These are phyloP conservation scores for Nothopassalora personata DNA, from an alignment of 2,329 filamentous ascomycete species.

Conservation along the genomic window DNA sequence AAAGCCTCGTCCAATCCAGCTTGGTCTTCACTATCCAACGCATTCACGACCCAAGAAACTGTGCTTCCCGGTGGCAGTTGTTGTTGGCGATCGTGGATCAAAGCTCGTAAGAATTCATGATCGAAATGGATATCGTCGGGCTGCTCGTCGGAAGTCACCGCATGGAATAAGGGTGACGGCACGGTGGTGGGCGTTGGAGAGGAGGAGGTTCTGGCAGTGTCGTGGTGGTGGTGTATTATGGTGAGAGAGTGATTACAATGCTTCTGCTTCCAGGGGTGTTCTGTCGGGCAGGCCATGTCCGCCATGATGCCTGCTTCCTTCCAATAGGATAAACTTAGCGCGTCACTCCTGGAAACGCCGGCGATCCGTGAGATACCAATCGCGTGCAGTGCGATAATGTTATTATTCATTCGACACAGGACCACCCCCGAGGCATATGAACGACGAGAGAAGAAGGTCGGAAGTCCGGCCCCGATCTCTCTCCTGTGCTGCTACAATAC, in stretches of 20 bases:
- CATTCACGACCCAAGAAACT: background rate
- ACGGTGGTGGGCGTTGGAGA: background rate
- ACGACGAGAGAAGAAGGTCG: background rate
- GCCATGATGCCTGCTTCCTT: background rate
- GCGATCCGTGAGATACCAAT: background rate
- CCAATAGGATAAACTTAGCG: background rate
- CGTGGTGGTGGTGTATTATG: background rate
- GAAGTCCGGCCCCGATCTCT: background rate
- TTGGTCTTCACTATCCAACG: background rate
- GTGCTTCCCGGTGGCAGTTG: background rate
- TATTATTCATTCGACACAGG: background rate
- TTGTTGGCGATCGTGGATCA: conserved; percentile 9
- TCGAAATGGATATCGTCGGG: conserved; percentile 2
- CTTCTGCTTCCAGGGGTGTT: background rate
- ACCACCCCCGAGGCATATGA: background rate
- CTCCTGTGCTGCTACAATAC: background rate
- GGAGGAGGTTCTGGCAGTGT: background rate
- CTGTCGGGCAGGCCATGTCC: background rate
- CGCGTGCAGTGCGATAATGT: background rate
- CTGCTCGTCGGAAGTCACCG: background rate
- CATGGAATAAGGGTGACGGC: background rate
- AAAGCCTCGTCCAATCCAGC: background rate
- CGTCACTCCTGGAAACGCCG: background rate
- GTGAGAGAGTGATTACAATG: background rate
- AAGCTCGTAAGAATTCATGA: conserved; percentile 21